Base-by-base conservation (phyloP, 2,329 filamentous ascomycete genomes). In the Mycosphaerella sp. region DNA sequence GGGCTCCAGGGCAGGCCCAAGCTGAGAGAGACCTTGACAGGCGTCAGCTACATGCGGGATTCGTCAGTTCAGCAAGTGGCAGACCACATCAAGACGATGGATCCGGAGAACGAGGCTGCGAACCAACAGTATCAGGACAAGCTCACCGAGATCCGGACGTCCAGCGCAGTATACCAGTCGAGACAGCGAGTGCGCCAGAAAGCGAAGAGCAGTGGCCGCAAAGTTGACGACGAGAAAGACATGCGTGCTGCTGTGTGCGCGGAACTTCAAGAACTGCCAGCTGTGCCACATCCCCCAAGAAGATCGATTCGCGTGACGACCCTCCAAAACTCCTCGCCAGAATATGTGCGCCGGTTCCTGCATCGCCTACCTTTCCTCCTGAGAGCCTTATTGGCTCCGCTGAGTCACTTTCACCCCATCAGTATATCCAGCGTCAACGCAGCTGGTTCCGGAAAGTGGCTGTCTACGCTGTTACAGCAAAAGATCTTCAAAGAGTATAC, bases 341-440 rank as follows among this genome's bases (percentile, higher is more conserved):
- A 72, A 2, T 63, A 65, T 7, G 55, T 75, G 10, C 69, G 71
- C 41, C 60, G 59, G 9, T 75, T 78, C 52, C 44, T 77, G 17
- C 76, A 79, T 60, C 69, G 75, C 8, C 60, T 78, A 4, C 76
- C 76, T 0, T 70, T 79, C 47, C 66, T 79, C 2, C 68, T 75
- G 6, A 70, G 76, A 13, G 55, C 75, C 0, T 68, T 78, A 5
- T 68, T 79, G 1, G 72, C 68, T 18, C 72, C 75, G 0, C 62
- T 79, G 3, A 73, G 71, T 53, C 77, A 79, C 56, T 77, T 79
- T 51, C 77, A 79, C 53, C 73, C 75, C 0, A 70, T 79, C 43
- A 67, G 65, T 37, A 73, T 79, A 53, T 62, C 68, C n/a, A 77
- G 75, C 0, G 68, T 80, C 41, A 77, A 71, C 21, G 71, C 71